Evolutionary conservation across 768 basidiomycete species (phyloP).

Genomic region (Myochromella boudieri): DNA sequence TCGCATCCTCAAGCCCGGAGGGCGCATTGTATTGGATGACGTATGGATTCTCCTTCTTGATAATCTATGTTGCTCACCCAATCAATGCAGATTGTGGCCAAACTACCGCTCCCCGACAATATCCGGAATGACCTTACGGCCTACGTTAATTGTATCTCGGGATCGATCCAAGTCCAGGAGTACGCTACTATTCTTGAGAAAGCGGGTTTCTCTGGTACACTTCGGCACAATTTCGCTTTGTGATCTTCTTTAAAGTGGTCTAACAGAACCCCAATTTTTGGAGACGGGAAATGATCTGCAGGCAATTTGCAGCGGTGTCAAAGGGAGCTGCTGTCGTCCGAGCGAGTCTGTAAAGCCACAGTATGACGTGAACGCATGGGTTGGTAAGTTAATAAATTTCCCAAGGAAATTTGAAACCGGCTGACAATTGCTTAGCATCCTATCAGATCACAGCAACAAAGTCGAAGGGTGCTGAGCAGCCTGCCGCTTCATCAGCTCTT

Average conservation of each 20-base stretch:
- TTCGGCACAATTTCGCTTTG: background rate
- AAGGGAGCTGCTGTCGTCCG: background rate
- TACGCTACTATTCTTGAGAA: slow-evolving; percentile 36
- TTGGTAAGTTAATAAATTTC: slow-evolving; percentile 42
- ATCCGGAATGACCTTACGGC: slow-evolving; percentile 39
- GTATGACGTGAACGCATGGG: slow-evolving; percentile 44
- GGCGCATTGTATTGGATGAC: slow-evolving; percentile 52
- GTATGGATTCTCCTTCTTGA: slow-evolving; percentile 28
- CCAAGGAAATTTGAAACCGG: background rate
- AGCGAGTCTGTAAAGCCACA: slow-evolving; percentile 2
- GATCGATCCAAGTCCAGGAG: slow-evolving; percentile 39
- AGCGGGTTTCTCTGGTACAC: slow-evolving; percentile 43
- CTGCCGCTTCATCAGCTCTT: slow-evolving; percentile 28
- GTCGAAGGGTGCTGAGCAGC: slow-evolving; percentile 9
- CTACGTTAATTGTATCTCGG: slow-evolving; percentile 46
- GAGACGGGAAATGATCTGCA: slow-evolving; percentile 43
- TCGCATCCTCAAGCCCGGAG: slow-evolving; percentile 55
- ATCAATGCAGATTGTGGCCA: slow-evolving; percentile 43
- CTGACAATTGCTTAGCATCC: slow-evolving; percentile 29
- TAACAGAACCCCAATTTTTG: slow-evolving; percentile 40
- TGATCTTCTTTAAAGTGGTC: too few relatives aligned
- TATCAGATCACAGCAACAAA: slow-evolving; percentile 50
- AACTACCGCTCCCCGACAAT: slow-evolving; percentile 38
- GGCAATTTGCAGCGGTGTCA: slow-evolving; percentile 25
- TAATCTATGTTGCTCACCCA: background rate